Evolutionary conservation across 2,329 filamentous ascomycete species (phyloP).

Genomic region (Penicillium sumatraense): DNA sequence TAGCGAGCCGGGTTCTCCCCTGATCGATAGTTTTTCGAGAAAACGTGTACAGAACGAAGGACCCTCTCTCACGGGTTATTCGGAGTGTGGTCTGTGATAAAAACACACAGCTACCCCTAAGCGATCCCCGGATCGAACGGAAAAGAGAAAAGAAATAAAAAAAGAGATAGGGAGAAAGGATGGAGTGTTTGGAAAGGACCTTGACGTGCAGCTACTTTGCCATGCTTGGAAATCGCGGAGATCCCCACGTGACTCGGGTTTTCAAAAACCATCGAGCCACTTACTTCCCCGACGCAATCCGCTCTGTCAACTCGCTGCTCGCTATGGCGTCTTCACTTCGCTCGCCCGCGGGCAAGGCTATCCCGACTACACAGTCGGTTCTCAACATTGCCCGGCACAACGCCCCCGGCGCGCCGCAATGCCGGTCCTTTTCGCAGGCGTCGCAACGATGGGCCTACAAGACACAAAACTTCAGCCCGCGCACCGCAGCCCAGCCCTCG

Average conservation of each 20-base stretch:
- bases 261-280: slow-evolving; percentile 20
- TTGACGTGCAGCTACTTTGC: slow-evolving; percentile 1
- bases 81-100: background rate
- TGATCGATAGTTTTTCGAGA: slow-evolving; percentile 9
- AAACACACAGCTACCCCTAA: background rate
- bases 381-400: slow-evolving; percentile 18
- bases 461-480: slow-evolving; percentile 22
- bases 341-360: slow-evolving; percentile 28
- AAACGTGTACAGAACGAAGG: background rate
- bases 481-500: slow-evolving; percentile 36
- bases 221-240: slow-evolving; percentile 22
- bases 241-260: slow-evolving; percentile 30
- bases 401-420: slow-evolving; percentile 28
- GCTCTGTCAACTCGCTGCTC: slow-evolving; percentile 9
- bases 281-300: slow-evolving; percentile 7
- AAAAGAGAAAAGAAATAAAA: background rate
- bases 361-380: slow-evolving; percentile 23
- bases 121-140: background rate
- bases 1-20: slow-evolving; percentile 11
- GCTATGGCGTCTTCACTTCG: slow-evolving; percentile 40
- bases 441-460: slow-evolving; percentile 29
- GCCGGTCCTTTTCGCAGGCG: slow-evolving; percentile 41
- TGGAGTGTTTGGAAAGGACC: slow-evolving; percentile 3
- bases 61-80: background rate
- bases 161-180: slow-evolving; percentile 1